Evolutionary conservation across 1,139 yeast genomes (phyloP).

Genomic region (Blastobotrys ciferrii): DNA sequence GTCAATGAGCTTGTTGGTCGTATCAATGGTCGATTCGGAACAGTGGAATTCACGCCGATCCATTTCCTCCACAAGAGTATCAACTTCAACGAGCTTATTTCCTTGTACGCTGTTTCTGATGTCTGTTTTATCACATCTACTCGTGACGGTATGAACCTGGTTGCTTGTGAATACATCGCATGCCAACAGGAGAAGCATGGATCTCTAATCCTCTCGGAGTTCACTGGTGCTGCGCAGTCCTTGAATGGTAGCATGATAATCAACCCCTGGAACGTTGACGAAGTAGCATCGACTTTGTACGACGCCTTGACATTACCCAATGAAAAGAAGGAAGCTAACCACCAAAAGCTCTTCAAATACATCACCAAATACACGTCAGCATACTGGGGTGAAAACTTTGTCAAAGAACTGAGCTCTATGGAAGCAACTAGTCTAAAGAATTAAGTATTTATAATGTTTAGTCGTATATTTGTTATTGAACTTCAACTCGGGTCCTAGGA

Average conservation of each 20-base stretch:
- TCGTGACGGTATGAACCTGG: constrained; percentile 97
- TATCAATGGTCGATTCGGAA: constrained; percentile 93
- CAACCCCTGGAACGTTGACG: constrained; percentile 98
- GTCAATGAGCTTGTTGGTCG: constrained; percentile 96
- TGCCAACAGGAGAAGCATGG: constrained; percentile 90
- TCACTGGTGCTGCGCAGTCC: constrained; percentile 99
- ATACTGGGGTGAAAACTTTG: constrained; percentile 97
- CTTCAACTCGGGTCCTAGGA: not conserved
- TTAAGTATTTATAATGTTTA: constrained; percentile 3
- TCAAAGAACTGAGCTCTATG: constrained; percentile 59
- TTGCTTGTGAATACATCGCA: constrained; percentile 92
- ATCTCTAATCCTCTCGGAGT: constrained; percentile 80
- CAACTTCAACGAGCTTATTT: constrained; percentile 84
- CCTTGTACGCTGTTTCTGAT: constrained; percentile 81
- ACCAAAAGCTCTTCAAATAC: constrained; percentile 78
- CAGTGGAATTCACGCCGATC: constrained; percentile 95
- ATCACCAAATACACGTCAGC: constrained; percentile 91
- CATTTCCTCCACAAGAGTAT: constrained; percentile 94
- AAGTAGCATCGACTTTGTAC: constrained; percentile 77
- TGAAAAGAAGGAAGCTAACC: constrained; percentile 75
- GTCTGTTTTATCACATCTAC: constrained; percentile 92
- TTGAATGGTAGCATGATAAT: constrained; percentile 90
- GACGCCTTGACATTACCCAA: constrained; percentile 84
- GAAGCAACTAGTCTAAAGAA: not conserved
- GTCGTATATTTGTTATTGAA: not conserved